A percentile compares a stretch with the other conserved stretches of the same genome.
phyloP scores from a whole-genome alignment of 2,329 filamentous ascomycete species.

The Colletotrichum sp. region DNA sequence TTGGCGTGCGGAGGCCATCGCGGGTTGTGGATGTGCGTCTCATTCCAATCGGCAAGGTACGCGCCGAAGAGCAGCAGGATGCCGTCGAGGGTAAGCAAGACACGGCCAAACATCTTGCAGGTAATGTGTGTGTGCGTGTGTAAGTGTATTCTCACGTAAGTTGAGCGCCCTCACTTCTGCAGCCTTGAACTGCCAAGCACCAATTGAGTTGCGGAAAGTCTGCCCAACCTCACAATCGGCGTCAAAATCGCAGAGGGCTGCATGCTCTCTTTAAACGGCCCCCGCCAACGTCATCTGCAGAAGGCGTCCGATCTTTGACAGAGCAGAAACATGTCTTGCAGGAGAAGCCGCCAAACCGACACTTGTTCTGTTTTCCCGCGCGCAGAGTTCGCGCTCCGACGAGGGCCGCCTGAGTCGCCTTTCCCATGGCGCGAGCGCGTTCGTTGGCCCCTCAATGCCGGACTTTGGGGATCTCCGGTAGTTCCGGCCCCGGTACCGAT shows the following conservation, averaged over 20 bases:
- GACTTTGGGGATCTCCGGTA: slow-evolving; percentile 14
- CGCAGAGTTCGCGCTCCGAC: not conserved
- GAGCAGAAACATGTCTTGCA: not conserved
- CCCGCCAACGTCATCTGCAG: not conserved
- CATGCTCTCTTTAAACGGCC: not conserved
- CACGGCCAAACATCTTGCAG: slow-evolving; percentile 35
- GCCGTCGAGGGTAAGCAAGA: slow-evolving; percentile 44
- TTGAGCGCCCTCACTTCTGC: not conserved
- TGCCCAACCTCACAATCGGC: not conserved
- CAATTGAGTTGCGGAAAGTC: not conserved
- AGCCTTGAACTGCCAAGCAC: not conserved
- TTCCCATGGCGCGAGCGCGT: not conserved
- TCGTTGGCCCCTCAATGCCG: not conserved
- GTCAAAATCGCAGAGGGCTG: not conserved
- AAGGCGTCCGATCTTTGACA: not conserved
- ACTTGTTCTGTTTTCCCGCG: not conserved
- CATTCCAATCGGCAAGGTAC: slow-evolving; percentile 41
- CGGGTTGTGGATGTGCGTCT: slow-evolving; percentile 48
- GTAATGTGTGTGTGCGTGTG: not conserved
- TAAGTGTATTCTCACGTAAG: not conserved
- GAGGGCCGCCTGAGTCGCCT: not conserved
- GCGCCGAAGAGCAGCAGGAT: slow-evolving; percentile 41
- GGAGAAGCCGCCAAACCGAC: not conserved
- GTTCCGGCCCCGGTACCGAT: not conserved
- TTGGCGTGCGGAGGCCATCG: slow-evolving; percentile 51